Base-by-base conservation (phyloP, 2,329 filamentous ascomycete genomes). In the Monosporascus cannonballus region DNA sequence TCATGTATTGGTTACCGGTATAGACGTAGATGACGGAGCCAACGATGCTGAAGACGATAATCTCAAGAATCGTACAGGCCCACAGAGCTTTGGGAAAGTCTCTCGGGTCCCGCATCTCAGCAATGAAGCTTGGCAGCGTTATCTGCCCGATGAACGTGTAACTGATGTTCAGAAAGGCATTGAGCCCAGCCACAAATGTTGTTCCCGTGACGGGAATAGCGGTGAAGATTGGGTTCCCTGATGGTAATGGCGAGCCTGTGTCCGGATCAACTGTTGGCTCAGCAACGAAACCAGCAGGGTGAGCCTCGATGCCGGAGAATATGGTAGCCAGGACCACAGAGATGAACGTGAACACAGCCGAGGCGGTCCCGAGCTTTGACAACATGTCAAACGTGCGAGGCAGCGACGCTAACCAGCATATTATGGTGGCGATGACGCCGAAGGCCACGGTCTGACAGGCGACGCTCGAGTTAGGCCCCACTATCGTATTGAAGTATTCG, bases 111-210 rank as follows among this genome's bases (percentile, higher is more conserved):
- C 76, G 88, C 92, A 96, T 96, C 71, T 96, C 92, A 3, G 92
- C 91, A 59, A 96, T 96, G 74, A 96, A 96, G 61, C 88, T 93
- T 1, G 92, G 92, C 15, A 96, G 78, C 0, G 92, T 96, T 63
- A 96, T 96, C 68, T 96, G 92, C 0, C 92, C 92, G 60, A 96
- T 96, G 67, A 96, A 96, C 0, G 92, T 96, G 69, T 96, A 96
- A 71, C 86, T 90, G 66, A 96, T 96, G 71, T 96, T 96, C 68
- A 96, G 79, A 71, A 96, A 96, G 0, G 92, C 92, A 50, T 85
- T 90, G 78, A 96, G 86, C 22, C 86, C 91, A 3, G 79, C 75
- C 3, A 96, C 89, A 61, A 95, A 96, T 0, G 87, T 88, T 0
- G 90, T 95, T 18, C 85, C 82, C 2, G 76, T 69, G 3, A 84